Evolutionary conservation across 129 eudicot species (phyloP), one percentile per base, ranked within the genome.

Genomic region (Scalesia atractyloides): DNA sequence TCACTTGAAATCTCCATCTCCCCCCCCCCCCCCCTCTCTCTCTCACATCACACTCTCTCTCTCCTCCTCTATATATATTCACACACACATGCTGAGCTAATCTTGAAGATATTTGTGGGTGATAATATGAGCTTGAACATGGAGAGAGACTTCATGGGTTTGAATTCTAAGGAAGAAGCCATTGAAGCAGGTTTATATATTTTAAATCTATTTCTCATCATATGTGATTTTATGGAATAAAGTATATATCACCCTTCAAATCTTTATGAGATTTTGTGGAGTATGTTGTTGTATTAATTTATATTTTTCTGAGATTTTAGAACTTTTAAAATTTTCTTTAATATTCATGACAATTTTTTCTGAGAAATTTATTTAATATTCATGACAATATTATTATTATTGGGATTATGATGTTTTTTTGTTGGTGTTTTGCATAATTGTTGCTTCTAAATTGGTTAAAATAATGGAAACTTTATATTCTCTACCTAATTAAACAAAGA

Each of bases 61-160:
- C 62, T 4, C 6, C 0, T n/a, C 20, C 36, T 59, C 18, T 26
- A 26, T 26, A 26, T 26, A 30, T 30, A 30, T 30, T 30, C 5
- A 1, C 34, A 30, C 34, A 1, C 34, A 30, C 34, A 13, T 5
- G 3, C 16, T 12, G 17, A 11, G 44, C 2, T 37, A 18, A 1
- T 54, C 17, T 18, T 53, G 37, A 19, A 56, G 66, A 71, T 71
- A 56, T 39, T 56, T 71, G 18, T 54, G 54, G 75, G 57, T 43
- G 17, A 26, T 50, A 64, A 36, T 65, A 41, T 66, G 26, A 58
- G 75, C 33, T 60, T 9, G 49, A 56, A 66, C 83, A 87, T 89
- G 96, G 96, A 89, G 82, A 84, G 85, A 12, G 93, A 86, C 65
- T 89, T 86, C 77, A 82, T 87, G 96, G 93, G 90, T 47, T 79